Evolutionary conservation across 176 grass and related monocot species (phyloP), one percentile per base, ranked within the genome.

Genomic region (Avena sativa): DNA sequence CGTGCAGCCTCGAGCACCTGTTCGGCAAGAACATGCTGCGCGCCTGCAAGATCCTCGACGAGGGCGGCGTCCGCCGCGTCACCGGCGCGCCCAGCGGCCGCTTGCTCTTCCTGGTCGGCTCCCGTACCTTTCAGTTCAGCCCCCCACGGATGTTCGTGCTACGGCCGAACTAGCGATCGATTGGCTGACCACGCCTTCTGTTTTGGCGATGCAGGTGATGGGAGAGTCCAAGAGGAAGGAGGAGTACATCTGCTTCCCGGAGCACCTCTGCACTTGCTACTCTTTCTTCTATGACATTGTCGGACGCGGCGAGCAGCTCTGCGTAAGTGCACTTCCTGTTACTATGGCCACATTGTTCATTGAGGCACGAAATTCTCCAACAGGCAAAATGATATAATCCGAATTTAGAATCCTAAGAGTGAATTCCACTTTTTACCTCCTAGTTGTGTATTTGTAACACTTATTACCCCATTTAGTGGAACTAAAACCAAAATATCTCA

Each of bases 221-320:
- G 94, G 97, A 69, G 97, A 99, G 57, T 99, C 94, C 20, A 99
- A 73, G 87, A 99, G 90, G 83, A 99, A 92, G 85, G 97, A 99
- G 79, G 94, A 99, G 81, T 97, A 97, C 80, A 88, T 93, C 69
- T 97, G 97, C 85, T 99, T 99, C 74, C 94, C 92, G 32, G 85
- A 94, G 87, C 91, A 99, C 85, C 91, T 94, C 79, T 99, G 97
- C 91, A 95, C 92, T 7, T 97, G 94, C 94, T 93, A 94, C 87
- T 97, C 97, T 21, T 99, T 94, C 90, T 93, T 97, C 91, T 99
- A 99, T 64, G 94, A 97, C 80, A 91, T 99, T 6, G 91, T 99
- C 52, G 91, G 92, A 51, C 90, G 89, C 32, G 92, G 89, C 28
- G 92, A 99, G 71, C 91, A 97, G 74, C 89, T 99, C 30, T 95